phyloP scores from a whole-genome alignment of 148 eudicot species.

The Vaccinium myrtillus region DNA sequence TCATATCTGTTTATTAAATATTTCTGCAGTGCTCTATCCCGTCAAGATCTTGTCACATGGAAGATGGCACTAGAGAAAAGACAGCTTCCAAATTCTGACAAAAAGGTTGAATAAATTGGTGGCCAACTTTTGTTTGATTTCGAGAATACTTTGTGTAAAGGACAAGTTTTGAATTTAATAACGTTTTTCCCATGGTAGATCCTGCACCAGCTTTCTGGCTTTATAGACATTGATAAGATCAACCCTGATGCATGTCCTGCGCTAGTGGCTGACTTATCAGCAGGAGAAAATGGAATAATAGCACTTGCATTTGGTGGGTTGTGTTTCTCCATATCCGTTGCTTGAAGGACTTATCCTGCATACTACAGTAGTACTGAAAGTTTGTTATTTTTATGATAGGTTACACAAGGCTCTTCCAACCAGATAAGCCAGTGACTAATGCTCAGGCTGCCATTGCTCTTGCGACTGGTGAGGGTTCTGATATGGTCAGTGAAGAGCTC shows the following conservation, averaged over 20 bases:
- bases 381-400: slow-evolving; percentile 43
- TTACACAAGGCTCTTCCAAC: slow-evolving; percentile 91
- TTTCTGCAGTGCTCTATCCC: slow-evolving; percentile 77
- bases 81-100: slow-evolving; percentile 78
- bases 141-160: not conserved
- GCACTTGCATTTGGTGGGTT: slow-evolving; percentile 89
- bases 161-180: not conserved
- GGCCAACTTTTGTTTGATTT: not conserved
- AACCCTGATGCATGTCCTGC: slow-evolving; percentile 95
- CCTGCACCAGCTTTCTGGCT: slow-evolving; percentile 79
- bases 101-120: slow-evolving; percentile 46
- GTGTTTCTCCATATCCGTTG: slow-evolving; percentile 7
- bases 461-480: slow-evolving; percentile 89
- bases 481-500: slow-evolving; percentile 88
- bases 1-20: not conserved
- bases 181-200: slow-evolving; percentile 37
- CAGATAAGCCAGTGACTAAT: slow-evolving; percentile 92
- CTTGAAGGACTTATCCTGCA: not conserved
- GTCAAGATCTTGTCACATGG: slow-evolving; percentile 99
- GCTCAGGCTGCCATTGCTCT: slow-evolving; percentile 98
- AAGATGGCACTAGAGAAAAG: slow-evolving; percentile 89
- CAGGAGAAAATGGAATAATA: slow-evolving; percentile 85
- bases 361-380: slow-evolving; percentile 3
- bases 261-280: slow-evolving; percentile 76
- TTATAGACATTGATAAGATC: slow-evolving; percentile 85